phyloP scores from a whole-genome alignment of 768 basidiomycete species.

The Phylloporus sp. region DNA sequence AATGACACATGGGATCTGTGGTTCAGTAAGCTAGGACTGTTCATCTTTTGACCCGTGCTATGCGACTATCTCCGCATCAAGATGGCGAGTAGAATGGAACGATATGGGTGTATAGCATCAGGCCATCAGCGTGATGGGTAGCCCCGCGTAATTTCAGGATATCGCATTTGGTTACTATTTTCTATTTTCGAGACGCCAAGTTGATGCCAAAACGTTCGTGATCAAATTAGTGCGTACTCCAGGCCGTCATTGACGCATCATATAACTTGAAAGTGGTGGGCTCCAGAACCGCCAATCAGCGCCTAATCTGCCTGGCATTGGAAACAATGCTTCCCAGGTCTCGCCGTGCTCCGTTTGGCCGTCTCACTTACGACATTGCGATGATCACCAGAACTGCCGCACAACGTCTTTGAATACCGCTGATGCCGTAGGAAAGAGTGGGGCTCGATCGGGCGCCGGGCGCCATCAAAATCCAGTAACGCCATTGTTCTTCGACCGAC shows the following conservation, averaged over 20 bases:
- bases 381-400: neutral
- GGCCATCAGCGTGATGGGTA: too few species aligned
- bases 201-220: neutral
- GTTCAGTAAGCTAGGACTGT: neutral
- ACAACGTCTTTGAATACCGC: neutral
- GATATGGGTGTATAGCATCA: too few species aligned
- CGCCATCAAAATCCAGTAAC: neutral
- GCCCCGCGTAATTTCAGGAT: too few species aligned
- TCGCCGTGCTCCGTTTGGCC: neutral
- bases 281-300: neutral
- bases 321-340: neutral
- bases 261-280: neutral
- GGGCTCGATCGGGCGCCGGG: neutral
- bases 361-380: neutral
- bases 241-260: neutral
- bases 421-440: neutral
- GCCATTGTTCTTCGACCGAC: neutral
- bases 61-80: too few species aligned
- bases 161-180: neutral
- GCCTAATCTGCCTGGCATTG: neutral
- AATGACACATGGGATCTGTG: neutral
- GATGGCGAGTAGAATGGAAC: too few species aligned
- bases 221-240: neutral
- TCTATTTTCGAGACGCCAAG: too few species aligned
- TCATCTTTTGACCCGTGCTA: neutral